Base-by-base conservation (phyloP, 2,329 filamentous ascomycete genomes). In the Botrytis pseudocinerea region DNA sequence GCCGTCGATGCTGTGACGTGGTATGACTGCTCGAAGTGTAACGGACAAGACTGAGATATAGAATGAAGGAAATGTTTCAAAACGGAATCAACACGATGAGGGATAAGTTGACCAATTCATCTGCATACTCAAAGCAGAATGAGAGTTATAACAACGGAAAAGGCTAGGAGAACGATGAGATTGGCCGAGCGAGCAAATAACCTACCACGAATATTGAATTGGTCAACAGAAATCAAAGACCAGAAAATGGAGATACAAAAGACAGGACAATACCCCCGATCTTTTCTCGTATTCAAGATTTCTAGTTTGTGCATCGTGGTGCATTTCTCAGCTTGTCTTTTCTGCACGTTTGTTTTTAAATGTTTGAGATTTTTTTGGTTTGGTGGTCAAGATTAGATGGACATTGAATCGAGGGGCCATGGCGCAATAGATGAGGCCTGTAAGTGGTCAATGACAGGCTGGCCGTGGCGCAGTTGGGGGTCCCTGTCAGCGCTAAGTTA, bases 291-390 rank as follows among this genome's bases (percentile, higher is more conserved):
- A 54, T 54, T 54, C 46, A 28, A 12, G 18, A 28, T n/a, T 4
- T 44, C 40, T 18, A 42, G 32, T 54, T 54, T 28, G 46, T 40
- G 64, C 64, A 54, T 66, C 42, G 22, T 66, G 46, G 64, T 35
- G 32, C 44, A 66, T 54, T n/a, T 40, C 32, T 38, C 59, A n/a
- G 35, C 59, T 61, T n/a, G 1, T 57, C 48, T 57, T 57, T 57
- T 66, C 64, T 54, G 64, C 63, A 65, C 63, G 44, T 65, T 65
- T 65, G 63, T 65, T 65, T 38, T 51, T 16, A n/a, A 14, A 63
- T 25, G 28, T 66, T 64, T 28, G 42, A 20, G n/a, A 20, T 57
- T 57, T 28, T 28, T 64, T 28, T 46, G 54, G 44, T 54, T 66
- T 54, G 64, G 46, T 51, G 14, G 12, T 40, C 0, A 66, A 20